Percentiles rank a stretch among this genome's conserved stretches.
Evolutionary conservation across 768 basidiomycete genomes (phyloP).

Genomic region (Psilocybe azurescens): DNA sequence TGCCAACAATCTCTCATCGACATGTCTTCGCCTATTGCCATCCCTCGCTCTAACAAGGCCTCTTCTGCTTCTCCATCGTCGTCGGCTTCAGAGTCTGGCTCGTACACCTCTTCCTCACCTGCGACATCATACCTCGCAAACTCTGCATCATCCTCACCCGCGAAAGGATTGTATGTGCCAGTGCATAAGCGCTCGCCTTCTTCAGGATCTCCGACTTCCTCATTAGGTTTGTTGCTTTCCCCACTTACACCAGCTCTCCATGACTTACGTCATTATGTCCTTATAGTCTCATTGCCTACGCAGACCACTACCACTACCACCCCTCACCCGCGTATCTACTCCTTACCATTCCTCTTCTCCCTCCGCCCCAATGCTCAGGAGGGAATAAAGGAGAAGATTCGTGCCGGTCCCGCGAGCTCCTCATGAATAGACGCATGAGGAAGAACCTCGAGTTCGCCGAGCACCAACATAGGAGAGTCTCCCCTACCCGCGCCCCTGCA

Average conservation of each 20-base stretch:
- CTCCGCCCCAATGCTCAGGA: conserved; percentile 27
- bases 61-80: conserved; percentile 12
- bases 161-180: conserved; percentile 12
- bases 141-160: not conserved
- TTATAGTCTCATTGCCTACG: not conserved
- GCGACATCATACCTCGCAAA: not conserved
- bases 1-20: not conserved
- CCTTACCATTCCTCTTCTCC: conserved; percentile 19
- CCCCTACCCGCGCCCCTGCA: conserved; percentile 7
- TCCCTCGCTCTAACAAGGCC: conserved; percentile 17
- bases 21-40: conserved; percentile 23
- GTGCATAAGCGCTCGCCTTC: conserved; percentile 13
- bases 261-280: not conserved
- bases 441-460: conserved; percentile 33
- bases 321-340: conserved; percentile 16
- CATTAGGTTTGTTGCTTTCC: not conserved
- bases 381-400: conserved; percentile 27
- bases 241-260: not conserved
- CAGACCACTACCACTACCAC: not conserved
- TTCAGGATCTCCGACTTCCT: not conserved
- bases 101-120: not conserved
- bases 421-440: conserved; percentile 37
- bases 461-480: conserved; percentile 7
- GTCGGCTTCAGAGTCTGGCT: not conserved
- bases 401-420: conserved; percentile 27